A percentile compares a stretch with the other conserved stretches of the same genome.
phyloP scores from a whole-genome alignment of 108 stramenopile genomes.

The Conticribra weissflogii region DNA sequence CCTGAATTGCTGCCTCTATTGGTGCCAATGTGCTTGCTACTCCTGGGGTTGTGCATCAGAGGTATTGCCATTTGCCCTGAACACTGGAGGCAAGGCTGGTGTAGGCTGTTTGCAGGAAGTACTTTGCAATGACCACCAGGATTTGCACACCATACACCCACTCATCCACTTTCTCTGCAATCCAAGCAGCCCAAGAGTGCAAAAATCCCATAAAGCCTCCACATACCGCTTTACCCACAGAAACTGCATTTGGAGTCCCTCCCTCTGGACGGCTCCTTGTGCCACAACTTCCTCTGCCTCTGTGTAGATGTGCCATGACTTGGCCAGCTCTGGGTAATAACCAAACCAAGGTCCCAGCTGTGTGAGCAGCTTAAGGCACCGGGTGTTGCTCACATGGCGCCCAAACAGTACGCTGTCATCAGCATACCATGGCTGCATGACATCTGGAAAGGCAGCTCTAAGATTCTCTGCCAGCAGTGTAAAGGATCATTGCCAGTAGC shows the following conservation, averaged over 20 bases:
- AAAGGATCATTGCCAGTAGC: neutral
- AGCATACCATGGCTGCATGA: neutral
- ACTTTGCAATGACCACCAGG: slow-evolving; percentile 11
- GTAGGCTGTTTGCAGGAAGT: slow-evolving; percentile 31
- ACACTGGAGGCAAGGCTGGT: slow-evolving; percentile 16
- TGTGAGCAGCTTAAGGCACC: neutral
- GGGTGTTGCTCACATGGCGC: neutral
- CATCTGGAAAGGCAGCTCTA: neutral
- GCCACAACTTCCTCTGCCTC: neutral
- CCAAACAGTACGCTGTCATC: neutral
- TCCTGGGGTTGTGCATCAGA: slow-evolving; percentile 18
- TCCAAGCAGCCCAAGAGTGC: slow-evolving; percentile 3
- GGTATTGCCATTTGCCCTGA: slow-evolving; percentile 34
- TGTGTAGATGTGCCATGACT: neutral
- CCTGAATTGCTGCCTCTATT: slow-evolving; percentile 11
- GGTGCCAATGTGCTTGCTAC: slow-evolving; percentile 4
- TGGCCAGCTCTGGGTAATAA: neutral
- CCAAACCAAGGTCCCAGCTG: neutral
- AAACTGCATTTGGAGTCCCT: neutral
- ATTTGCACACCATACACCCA: slow-evolving; percentile 12
- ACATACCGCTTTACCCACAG: neutral
- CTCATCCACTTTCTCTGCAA: slow-evolving; percentile 2
- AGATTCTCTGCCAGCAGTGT: neutral
- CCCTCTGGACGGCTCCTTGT: neutral
- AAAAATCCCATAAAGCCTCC: slow-evolving; percentile 6